Evolutionary conservation across 2,329 filamentous ascomycete genomes (phyloP), one percentile per base, ranked within the genome.

Genomic region (Byssoonygena ceratinophila): DNA sequence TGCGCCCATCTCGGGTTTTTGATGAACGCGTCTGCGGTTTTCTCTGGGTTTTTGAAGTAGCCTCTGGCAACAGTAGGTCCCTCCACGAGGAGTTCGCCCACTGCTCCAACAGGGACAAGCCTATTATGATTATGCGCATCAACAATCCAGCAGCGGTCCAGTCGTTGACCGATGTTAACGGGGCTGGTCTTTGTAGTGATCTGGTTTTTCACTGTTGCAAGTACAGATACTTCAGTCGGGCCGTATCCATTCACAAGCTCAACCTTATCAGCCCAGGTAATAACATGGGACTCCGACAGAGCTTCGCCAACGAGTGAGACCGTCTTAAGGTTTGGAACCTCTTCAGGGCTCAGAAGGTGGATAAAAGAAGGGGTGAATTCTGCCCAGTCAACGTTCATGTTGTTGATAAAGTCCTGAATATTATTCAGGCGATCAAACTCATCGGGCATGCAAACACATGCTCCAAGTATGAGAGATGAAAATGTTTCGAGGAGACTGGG

Each of bases 361-460:
- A 77, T 77, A 16, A 82, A 70, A 0, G 76, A 69, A 0, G 78
- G 75, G 0, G 80, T 82, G 63, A 82, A 72, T 60, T 77, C 75
- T 1, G 71, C 74, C 70, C 70, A 74, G 31, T 70, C 75, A 25
- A 74, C 71, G 6, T 71, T 62, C 66, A 76, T 73, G 0, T 68
- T 59, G 5, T 70, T 68, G 22, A 80, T 74, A 0, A 68, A 68
- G 0, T 68, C 69, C 0, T 66, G 63, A 3, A 79, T 67, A 41
- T 76, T 67, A 45, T 70, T 66, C 11, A 81, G 67, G 36, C 75
- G 79, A 54, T 78, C 74, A 8, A 70, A 61, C 0, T 74, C 66
- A 0, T 73, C 72, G 0, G 80, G 79, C 1, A 83, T 71, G 53
- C 80, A 82, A 3, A 83, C 71, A 39, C 77, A 81, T 0, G 74